Evolutionary conservation across 805 yeast species (phyloP).

Genomic region (Saccharomycopsis vini): DNA sequence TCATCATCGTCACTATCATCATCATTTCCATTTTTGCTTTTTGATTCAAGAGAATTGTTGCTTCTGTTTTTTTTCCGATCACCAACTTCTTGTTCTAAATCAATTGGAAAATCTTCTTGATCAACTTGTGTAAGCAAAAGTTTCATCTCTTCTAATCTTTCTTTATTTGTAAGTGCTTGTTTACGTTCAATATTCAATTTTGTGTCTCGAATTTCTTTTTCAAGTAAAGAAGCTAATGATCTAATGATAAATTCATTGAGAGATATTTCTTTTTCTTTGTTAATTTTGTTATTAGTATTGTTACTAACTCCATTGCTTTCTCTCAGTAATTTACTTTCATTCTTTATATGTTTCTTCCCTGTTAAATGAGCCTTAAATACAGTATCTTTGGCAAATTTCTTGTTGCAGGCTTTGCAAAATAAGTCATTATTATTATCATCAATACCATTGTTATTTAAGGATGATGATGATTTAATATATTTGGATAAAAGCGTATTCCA

Average conservation of each 20-base stretch:
- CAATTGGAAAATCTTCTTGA: slow-evolving; percentile 24
- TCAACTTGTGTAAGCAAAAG: slow-evolving; percentile 28
- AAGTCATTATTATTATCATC: slow-evolving; percentile 9
- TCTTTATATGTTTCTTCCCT: slow-evolving; percentile 70
- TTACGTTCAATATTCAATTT: slow-evolving; percentile 55
- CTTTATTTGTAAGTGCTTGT: slow-evolving; percentile 62
- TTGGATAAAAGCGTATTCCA: slow-evolving; percentile 22
- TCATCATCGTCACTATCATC: slow-evolving; percentile 22
- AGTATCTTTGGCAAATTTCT: slow-evolving; percentile 49
- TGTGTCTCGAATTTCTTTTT: slow-evolving; percentile 39
- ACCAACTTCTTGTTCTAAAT: neutral
- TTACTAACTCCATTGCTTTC: slow-evolving; percentile 1
- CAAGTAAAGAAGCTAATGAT: slow-evolving; percentile 31
- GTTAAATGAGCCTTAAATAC: slow-evolving; percentile 60
- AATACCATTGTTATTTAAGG: slow-evolving; percentile 48
- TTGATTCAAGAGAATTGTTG: no score
- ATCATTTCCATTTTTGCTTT: slow-evolving; percentile 21
- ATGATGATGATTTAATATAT: slow-evolving; percentile 33
- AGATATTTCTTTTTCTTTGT: slow-evolving; percentile 21
- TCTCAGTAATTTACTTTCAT: slow-evolving; percentile 24
- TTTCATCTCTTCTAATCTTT: slow-evolving; percentile 47
- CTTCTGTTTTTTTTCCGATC: no score
- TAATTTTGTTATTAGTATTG: neutral
- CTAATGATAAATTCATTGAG: slow-evolving; percentile 34
- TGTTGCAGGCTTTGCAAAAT: slow-evolving; percentile 41